Conservation (phyloP, 306 rosid species). For the Fagus sylvatica region DNA sequence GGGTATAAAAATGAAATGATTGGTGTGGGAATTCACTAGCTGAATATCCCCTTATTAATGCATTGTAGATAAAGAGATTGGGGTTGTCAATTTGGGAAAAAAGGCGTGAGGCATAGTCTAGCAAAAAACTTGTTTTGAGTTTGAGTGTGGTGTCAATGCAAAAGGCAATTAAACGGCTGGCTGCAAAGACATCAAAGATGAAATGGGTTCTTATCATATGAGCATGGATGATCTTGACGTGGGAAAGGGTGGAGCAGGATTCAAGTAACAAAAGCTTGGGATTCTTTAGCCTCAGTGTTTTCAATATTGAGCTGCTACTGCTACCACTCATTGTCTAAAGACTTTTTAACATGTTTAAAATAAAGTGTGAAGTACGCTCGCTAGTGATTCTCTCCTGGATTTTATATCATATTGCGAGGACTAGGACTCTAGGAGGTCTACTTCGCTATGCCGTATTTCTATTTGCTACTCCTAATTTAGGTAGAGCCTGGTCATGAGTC, state of each 20-base stretch:
- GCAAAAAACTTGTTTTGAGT: slow-evolving; percentile 15
- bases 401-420: too few species aligned
- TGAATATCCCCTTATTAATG: slow-evolving; percentile 38
- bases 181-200: slow-evolving; percentile 37
- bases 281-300: slow-evolving; percentile 34
- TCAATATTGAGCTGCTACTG: slow-evolving; percentile 19
- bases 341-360: background rate
- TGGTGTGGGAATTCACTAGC: slow-evolving; percentile 21
- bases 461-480: too few species aligned
- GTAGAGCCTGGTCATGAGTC: too few species aligned
- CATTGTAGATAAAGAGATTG: slow-evolving; percentile 45
- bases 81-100: slow-evolving; percentile 41
- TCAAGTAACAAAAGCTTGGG: slow-evolving; percentile 39
- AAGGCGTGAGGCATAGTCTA: slow-evolving; percentile 33
- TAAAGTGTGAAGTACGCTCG: too few species aligned
- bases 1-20: slow-evolving; percentile 39
- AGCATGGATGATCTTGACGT: slow-evolving; percentile 44
- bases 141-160: slow-evolving; percentile 17
- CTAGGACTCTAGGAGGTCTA: too few species aligned
- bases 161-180: slow-evolving; percentile 42
- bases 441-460: too few species aligned
- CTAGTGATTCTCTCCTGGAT: too few species aligned
- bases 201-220: slow-evolving; percentile 40
- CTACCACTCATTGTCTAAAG: slow-evolving; percentile 16
- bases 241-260: slow-evolving; percentile 28